Percentiles rank a stretch among this genome's conserved stretches.
phyloP scores from a whole-genome alignment of 2,329 filamentous ascomycete species.

The Ustilaginoidea virens region DNA sequence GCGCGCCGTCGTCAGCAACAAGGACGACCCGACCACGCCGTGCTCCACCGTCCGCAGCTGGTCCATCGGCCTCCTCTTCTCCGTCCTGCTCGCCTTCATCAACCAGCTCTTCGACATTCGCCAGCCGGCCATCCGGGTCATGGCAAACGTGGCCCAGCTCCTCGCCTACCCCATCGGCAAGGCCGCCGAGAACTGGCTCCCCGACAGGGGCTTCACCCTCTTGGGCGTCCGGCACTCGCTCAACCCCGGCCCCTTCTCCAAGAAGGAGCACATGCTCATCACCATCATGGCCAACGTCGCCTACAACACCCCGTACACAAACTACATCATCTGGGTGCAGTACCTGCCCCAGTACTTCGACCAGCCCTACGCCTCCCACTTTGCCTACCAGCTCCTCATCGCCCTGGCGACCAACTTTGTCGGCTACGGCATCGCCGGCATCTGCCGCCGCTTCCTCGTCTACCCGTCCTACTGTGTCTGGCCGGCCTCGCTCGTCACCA shows the following conservation, averaged over 20 bases:
- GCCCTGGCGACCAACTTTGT: conserved; percentile 40
- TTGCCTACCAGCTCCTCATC: conserved; percentile 39
- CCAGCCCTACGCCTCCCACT: conserved; percentile 34
- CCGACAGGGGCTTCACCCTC: conserved; percentile 31
- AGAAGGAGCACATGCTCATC: conserved; percentile 47
- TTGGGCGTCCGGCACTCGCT: conserved; percentile 30
- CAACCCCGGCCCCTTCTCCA: conserved; percentile 41
- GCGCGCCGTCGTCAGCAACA: conserved; percentile 39
- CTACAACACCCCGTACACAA: conserved; percentile 36
- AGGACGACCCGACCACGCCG: conserved; percentile 32
- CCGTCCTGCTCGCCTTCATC: conserved; percentile 30
- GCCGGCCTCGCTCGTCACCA: conserved; percentile 39
- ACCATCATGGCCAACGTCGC: conserved; percentile 47
- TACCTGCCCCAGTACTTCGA: conserved; percentile 37
- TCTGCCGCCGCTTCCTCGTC: conserved; percentile 36
- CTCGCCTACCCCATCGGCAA: conserved; percentile 40
- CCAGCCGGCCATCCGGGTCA: conserved; percentile 36
- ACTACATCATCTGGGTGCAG: conserved; percentile 39
- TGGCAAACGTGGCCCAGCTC: conserved; percentile 39
- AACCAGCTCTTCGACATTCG: conserved; percentile 45
- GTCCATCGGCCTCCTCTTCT: conserved; percentile 36
- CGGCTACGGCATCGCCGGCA: conserved; percentile 43
- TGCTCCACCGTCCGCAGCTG: conserved; percentile 40
- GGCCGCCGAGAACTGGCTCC: conserved; percentile 32
- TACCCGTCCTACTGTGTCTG: conserved; percentile 41